A percentile compares a stretch with the other conserved stretches of the same genome.
These are phyloP conservation scores for Bigelowiella natans DNA, from an alignment of 78 protist genomes.

Conservation along the genomic window DNA sequence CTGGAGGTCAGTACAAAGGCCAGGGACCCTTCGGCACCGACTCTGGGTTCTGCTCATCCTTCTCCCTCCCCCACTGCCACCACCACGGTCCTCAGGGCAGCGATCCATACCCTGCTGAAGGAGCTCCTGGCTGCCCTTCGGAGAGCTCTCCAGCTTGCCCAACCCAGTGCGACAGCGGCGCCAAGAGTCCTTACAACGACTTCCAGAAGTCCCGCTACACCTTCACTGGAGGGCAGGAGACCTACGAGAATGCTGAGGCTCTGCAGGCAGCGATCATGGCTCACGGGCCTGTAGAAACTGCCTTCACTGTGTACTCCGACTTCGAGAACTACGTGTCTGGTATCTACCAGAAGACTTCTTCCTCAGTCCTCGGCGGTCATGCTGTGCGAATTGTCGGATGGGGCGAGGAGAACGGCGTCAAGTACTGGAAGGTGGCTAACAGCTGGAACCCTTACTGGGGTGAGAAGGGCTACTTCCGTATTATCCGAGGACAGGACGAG, in stretches of 20 bases:
- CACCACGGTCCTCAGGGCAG: constrained; percentile 34
- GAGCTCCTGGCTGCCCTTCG: constrained; percentile 16
- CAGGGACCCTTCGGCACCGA: background rate
- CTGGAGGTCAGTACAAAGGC: constrained; percentile 11
- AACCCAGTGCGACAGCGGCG: background rate
- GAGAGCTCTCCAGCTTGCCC: constrained; percentile 11
- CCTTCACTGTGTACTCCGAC: constrained; percentile 46
- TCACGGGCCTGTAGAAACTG: constrained; percentile 41
- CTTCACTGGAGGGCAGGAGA: no score
- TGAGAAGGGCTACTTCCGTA: constrained; percentile 39
- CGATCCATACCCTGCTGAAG: constrained; percentile 14
- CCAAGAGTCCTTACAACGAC: background rate
- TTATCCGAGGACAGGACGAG: constrained; percentile 27
- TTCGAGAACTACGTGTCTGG: constrained; percentile 49
- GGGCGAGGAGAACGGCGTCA: constrained; percentile 47
- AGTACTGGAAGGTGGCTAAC: constrained; percentile 54
- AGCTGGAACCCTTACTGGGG: constrained; percentile 23
- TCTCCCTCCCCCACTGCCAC: constrained; percentile 26
- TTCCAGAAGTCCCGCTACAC: background rate
- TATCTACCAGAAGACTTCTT: constrained; percentile 32
- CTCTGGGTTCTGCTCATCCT: background rate
- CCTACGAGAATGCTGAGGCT: background rate
- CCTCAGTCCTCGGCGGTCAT: constrained; percentile 50
- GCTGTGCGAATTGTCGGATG: constrained; percentile 55
- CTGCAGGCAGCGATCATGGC: constrained; percentile 11